Evolutionary conservation across 2,329 filamentous ascomycete species (phyloP).

Genomic region (Epicoccum sorghinum): DNA sequence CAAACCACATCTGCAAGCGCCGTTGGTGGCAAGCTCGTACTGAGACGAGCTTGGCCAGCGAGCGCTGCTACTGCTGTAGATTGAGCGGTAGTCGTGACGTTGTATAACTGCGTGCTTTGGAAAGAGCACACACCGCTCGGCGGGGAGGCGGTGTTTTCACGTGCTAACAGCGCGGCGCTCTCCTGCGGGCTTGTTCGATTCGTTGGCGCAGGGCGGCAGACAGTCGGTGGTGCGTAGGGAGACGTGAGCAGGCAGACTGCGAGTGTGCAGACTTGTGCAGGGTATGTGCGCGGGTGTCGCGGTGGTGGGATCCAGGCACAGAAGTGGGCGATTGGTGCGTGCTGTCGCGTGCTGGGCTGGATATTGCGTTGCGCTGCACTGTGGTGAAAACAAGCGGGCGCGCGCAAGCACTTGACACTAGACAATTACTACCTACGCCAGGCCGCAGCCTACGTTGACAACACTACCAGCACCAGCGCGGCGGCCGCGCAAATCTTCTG

Average conservation of each 20-base stretch:
- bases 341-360: not conserved
- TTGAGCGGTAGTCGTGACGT: conserved; percentile 21
- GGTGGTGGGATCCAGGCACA: conserved; percentile 35
- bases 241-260: not conserved
- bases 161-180: conserved; percentile 32
- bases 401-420: no score
- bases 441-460: not conserved
- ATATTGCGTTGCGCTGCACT: not conserved
- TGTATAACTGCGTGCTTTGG: conserved; percentile 9
- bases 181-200: conserved; percentile 11
- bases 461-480: conserved; percentile 10
- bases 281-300: conserved; percentile 16
- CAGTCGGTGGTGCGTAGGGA: not conserved
- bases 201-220: not conserved
- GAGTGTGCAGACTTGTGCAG: conserved; percentile 4
- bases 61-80: conserved; percentile 27
- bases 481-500: conserved; percentile 2
- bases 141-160: conserved; percentile 42
- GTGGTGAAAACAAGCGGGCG: not conserved
- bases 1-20: conserved; percentile 76
- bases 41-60: conserved; percentile 49
- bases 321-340: conserved; percentile 21
- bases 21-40: conserved; percentile 54
- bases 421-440: no score
- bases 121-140: conserved; percentile 26